Conservation (phyloP, 495 filamentous ascomycete species). For the Penicillium maclennaniae region DNA sequence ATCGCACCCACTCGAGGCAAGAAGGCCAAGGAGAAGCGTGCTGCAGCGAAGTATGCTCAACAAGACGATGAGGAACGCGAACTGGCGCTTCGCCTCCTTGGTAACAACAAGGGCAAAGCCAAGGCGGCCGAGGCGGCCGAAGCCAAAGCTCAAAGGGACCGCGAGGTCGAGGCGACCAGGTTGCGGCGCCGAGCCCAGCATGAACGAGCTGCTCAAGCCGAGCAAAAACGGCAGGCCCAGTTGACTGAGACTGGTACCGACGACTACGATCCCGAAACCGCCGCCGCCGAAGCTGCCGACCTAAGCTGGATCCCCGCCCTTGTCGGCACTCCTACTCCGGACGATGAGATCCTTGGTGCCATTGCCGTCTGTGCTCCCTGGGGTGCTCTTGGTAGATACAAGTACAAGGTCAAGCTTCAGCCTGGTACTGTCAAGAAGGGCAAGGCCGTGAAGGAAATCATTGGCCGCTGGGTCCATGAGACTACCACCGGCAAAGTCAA, state of each 20-base stretch:
- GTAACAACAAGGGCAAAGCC: conserved; percentile 57
- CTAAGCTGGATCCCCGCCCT: conserved; percentile 66
- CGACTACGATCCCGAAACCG: conserved; percentile 54
- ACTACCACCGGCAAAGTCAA: conserved; percentile 46
- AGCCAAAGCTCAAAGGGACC: conserved; percentile 51
- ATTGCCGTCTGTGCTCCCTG: conserved; percentile 92
- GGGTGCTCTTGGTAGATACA: conserved; percentile 69
- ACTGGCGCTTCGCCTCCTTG: conserved; percentile 76
- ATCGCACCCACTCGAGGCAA: conserved; percentile 66
- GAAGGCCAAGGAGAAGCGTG: conserved; percentile 79
- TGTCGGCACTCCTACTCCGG: conserved; percentile 69
- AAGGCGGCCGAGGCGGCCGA: conserved; percentile 48
- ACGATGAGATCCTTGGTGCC: conserved; percentile 84
- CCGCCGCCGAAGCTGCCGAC: conserved; percentile 41
- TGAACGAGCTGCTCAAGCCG: conserved; percentile 60
- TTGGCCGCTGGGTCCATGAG: conserved; percentile 65
- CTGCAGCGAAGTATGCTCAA: conserved; percentile 83
- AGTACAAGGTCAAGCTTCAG: conserved; percentile 91
- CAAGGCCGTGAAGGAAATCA: conserved; percentile 86
- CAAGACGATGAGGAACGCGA: conserved; percentile 92
- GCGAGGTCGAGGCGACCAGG: conserved; percentile 60
- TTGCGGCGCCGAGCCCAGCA: conserved; percentile 77
- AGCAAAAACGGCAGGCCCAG: conserved; percentile 54
- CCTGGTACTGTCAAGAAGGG: conserved; percentile 89
- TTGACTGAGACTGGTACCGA: conserved; percentile 54